phyloP scores from a whole-genome alignment of 495 filamentous ascomycete genomes.

The Pyrenula massariospora region DNA sequence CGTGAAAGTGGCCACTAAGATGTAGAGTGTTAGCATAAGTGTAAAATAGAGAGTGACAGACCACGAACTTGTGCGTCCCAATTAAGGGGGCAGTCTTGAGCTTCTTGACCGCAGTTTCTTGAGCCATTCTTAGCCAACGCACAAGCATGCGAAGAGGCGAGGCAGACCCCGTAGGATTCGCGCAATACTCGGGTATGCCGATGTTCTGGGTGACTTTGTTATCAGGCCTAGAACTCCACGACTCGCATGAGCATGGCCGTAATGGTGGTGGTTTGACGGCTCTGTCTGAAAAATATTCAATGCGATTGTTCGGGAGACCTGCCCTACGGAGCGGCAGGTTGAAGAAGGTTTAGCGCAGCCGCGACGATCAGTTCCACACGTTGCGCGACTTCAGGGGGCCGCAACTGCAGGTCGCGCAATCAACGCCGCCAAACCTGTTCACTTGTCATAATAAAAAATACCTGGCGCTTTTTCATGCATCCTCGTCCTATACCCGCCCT shows the following conservation, averaged over 20 bases:
- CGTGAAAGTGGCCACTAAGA: slow-evolving; percentile 84
- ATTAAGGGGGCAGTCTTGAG: slow-evolving; percentile 60
- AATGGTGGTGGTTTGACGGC: no score
- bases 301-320: neutral
- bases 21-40: slow-evolving; percentile 10
- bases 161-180: no score
- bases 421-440: neutral
- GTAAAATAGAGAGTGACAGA: slow-evolving; percentile 1
- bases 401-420: no score
- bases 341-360: neutral
- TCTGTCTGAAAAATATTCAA: no score
- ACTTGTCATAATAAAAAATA: neutral
- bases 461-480: neutral
- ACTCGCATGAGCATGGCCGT: no score
- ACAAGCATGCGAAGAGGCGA: slow-evolving; percentile 12
- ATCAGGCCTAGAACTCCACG: no score
- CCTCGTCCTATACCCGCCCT: neutral
- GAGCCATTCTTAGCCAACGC: slow-evolving; percentile 42
- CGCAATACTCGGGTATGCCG: no score
- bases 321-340: neutral
- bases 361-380: neutral
- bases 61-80: slow-evolving; percentile 66
- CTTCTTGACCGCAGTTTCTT: slow-evolving; percentile 55
- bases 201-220: no score
- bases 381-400: neutral